Evolutionary conservation across 306 rosid genomes (phyloP), one percentile per base, ranked within the genome.

Genomic region (Hippophae gyantsensis): DNA sequence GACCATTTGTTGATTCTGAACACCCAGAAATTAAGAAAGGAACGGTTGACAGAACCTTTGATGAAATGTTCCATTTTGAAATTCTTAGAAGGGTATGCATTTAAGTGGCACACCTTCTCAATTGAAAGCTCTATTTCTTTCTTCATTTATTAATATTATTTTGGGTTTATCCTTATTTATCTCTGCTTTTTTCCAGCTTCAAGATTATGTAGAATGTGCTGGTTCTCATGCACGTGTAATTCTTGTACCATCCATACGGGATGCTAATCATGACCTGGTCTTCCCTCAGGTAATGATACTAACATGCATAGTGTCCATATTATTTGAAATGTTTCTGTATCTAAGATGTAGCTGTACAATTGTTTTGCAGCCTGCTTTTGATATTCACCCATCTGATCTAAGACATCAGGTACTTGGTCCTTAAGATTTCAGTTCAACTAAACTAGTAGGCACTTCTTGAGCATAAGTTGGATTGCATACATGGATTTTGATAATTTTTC

Each of bases 1-100:
- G 99, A 54, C 99, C 99, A 54, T 92, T 85, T 82, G 51, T 88
- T 58, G 99, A 92, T 74, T 70, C 95, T 25, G 99, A 88, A 64
- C 96, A 85, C 78, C 84, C 90, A 12, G 93, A 88, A 57, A 63
- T 88, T 71, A 89, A 85, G 83, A 92, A 69, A 63, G 96, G 96
- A 74, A 88, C 82, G 2, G 65, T 60, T 1, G 81, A 84, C 65
- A 83, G 60, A 82, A 82, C 72, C 74, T 92, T 81, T 73, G 88
- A 88, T 71, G 96, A 88, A 63, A 76, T 92, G 63, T 92, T 92
- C 67, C 79, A 61, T 8, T 26, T 63, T 18, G 93, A 88, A 69
- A 78, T 92, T 65, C 59, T 85, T 61, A 80, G 71, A 76, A 85
- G 81, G 96, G 98, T 92, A 85, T 64, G 42, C 51, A 6, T 49